A percentile compares a stretch with the other conserved stretches of the same genome.
Conservation (phyloP, 2,329 filamentous ascomycete genomes). For the Sarocladium oryzae region DNA sequence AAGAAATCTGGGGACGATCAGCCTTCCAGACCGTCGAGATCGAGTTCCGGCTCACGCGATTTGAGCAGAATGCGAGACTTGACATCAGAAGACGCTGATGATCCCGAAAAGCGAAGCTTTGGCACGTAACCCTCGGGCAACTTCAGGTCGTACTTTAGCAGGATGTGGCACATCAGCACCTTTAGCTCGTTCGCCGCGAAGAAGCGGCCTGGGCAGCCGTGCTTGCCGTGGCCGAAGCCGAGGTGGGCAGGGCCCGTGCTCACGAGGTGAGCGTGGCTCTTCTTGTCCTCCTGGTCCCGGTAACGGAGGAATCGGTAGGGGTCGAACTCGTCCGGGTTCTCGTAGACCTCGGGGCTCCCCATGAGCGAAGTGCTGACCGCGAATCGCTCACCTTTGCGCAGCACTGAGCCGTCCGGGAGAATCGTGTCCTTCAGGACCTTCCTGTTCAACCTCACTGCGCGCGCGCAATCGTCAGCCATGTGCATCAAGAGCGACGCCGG, state of each 20-base stretch:
- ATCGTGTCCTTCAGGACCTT: constrained; percentile 9
- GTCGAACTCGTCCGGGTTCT: constrained; percentile 20
- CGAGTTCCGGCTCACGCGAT: background rate
- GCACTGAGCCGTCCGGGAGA: constrained; percentile 15
- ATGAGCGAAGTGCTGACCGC: constrained; percentile 15
- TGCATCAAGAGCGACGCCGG: no score
- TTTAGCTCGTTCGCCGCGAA: constrained; percentile 36
- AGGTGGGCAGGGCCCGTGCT: constrained; percentile 24
- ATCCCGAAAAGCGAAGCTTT: background rate
- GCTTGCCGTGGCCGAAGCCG: constrained; percentile 33
- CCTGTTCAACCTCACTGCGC: constrained; percentile 11
- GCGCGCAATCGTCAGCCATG: no score
- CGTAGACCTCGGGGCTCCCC: constrained; percentile 19
- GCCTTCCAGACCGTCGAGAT: background rate
- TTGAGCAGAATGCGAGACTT: background rate
- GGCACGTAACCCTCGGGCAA: constrained; percentile 6
- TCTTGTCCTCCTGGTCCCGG: constrained; percentile 18
- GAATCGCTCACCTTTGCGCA: constrained; percentile 17
- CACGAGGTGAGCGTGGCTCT: constrained; percentile 25
- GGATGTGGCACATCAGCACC: constrained; percentile 21
- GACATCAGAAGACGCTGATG: background rate
- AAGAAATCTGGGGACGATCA: background rate
- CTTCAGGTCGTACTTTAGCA: constrained; percentile 24
- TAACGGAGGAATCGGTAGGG: constrained; percentile 21
- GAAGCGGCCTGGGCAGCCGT: constrained; percentile 36